Conservation (phyloP, 108 stramenopile species). For the Schizochytrium sp. region DNA sequence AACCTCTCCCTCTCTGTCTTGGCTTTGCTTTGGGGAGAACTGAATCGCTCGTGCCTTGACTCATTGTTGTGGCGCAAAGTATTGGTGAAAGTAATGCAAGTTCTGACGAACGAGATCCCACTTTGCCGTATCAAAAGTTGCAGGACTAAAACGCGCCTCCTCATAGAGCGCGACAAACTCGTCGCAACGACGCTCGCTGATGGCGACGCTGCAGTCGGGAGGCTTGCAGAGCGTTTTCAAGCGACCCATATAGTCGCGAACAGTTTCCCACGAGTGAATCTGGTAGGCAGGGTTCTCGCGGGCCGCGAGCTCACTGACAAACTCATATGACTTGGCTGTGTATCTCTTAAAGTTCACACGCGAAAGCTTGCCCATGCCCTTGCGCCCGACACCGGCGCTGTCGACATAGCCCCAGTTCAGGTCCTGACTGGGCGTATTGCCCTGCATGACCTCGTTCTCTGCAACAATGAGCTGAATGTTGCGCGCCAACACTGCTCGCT, state of each 20-base stretch:
- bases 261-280: neutral
- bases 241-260: neutral
- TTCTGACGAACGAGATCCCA: neutral
- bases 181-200: neutral
- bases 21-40: too few species aligned
- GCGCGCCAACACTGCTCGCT: neutral
- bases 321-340: neutral
- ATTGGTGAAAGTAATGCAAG: constrained; percentile 7
- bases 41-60: too few species aligned
- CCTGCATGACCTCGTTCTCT: neutral
- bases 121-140: neutral
- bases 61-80: neutral
- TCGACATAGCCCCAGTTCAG: neutral
- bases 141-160: neutral
- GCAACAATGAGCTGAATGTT: neutral
- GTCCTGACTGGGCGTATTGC: neutral
- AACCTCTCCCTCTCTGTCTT: too few species aligned
- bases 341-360: neutral
- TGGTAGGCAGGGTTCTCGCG: neutral
- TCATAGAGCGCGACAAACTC: neutral
- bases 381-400: neutral
- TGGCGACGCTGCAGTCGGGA: neutral
- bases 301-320: neutral
- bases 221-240: neutral
- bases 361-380: neutral